Evolutionary conservation across 2,329 filamentous ascomycete genomes (phyloP).

Genomic region (Chrysosporium queenslandicum): DNA sequence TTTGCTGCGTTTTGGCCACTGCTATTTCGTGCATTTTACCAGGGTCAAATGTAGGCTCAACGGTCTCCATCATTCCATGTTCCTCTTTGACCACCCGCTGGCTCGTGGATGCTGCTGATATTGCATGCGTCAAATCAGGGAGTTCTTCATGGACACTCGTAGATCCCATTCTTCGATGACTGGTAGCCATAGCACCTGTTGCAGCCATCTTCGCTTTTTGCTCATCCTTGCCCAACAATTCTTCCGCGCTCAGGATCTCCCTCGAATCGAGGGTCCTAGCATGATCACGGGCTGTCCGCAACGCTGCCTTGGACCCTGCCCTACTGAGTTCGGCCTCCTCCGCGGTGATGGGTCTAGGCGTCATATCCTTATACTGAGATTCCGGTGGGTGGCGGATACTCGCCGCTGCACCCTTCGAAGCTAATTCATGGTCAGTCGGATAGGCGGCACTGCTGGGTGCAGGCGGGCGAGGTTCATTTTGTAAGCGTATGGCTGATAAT

Average conservation of each 20-base stretch:
- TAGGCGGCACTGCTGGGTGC: background rate
- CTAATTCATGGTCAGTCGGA: slow-evolving; percentile 4
- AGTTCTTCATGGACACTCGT: slow-evolving; percentile 36
- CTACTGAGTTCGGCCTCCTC: slow-evolving; percentile 44
- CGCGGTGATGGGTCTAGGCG: background rate
- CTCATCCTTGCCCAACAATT: slow-evolving; percentile 44
- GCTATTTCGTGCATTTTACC: slow-evolving; percentile 53
- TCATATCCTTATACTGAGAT: background rate
- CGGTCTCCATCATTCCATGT: slow-evolving; percentile 38
- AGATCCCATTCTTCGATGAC: slow-evolving; percentile 52
- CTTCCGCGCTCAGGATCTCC: slow-evolving; percentile 33
- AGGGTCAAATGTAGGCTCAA: slow-evolving; percentile 34
- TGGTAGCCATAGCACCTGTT: slow-evolving; percentile 56
- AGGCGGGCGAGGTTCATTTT: background rate
- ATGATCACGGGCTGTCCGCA: slow-evolving; percentile 48
- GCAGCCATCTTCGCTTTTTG: slow-evolving; percentile 61
- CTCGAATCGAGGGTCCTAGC: slow-evolving; percentile 56
- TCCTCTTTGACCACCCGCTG: slow-evolving; percentile 38
- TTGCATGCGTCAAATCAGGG: slow-evolving; percentile 56
- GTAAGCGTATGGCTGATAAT: background rate
- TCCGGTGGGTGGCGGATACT: background rate
- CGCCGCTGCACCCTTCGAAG: slow-evolving; percentile 4
- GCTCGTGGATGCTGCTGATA: slow-evolving; percentile 62
- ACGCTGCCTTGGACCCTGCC: slow-evolving; percentile 62
- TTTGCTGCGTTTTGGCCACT: slow-evolving; percentile 54